A percentile compares a stretch with the other conserved stretches of the same genome.
These are phyloP conservation scores for Ascosphaera aggregata DNA, from an alignment of 2,329 filamentous ascomycete genomes.

Conservation along the genomic window DNA sequence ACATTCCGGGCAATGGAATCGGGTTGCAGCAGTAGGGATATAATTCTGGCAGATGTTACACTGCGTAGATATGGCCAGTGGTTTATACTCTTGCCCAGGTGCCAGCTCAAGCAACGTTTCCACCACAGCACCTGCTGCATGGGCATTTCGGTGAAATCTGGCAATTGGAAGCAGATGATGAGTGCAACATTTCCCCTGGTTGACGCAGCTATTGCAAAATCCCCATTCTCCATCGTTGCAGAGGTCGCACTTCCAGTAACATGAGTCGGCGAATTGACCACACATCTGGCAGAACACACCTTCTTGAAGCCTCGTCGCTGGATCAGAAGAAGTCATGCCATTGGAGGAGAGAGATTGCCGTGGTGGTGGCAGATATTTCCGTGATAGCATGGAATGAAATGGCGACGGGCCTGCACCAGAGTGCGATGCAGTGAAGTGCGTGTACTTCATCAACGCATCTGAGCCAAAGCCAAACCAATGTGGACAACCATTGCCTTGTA, in stretches of 20 bases:
- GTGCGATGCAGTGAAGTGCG: too few relatives aligned
- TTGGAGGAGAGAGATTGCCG: constrained; percentile 9
- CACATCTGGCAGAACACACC: constrained; percentile 74
- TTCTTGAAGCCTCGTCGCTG: constrained; percentile 41
- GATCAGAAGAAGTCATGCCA: constrained; percentile 40
- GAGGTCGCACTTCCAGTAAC: constrained; percentile 69
- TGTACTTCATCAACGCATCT: constrained; percentile 44
- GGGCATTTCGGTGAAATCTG: constrained; percentile 23
- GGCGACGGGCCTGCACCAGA: constrained; percentile 16
- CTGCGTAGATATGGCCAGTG: constrained; percentile 46
- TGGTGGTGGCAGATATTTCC: constrained; percentile 13
- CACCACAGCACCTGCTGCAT: neutral
- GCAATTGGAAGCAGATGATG: constrained; percentile 60
- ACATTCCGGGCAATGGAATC: constrained; percentile 64
- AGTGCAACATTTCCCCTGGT: constrained; percentile 56
- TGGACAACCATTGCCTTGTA: constrained; percentile 49
- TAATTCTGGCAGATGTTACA: constrained; percentile 58
- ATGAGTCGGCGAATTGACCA: constrained; percentile 48
- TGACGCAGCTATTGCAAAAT: constrained; percentile 73
- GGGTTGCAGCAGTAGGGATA: constrained; percentile 43
- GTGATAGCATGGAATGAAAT: constrained; percentile 27
- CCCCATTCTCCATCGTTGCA: constrained; percentile 94
- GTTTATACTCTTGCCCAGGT: constrained; percentile 27
- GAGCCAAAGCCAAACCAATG: constrained; percentile 79
- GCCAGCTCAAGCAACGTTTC: constrained; percentile 1